Evolutionary conservation across 495 filamentous ascomycete genomes (phyloP).

Genomic region (Xylaria castorea): DNA sequence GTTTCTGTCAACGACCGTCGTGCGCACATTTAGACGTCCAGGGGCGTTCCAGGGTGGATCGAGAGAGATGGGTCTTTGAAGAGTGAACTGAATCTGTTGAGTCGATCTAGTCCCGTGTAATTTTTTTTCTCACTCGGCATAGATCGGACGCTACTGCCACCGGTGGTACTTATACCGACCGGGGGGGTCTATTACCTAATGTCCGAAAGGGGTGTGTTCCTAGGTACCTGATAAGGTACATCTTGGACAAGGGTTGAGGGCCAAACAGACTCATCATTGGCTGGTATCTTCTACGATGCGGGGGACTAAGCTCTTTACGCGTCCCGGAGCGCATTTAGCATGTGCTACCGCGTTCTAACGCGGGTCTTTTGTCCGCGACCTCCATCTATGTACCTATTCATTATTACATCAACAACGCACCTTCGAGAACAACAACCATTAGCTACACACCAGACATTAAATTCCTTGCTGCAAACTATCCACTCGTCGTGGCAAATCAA

Average conservation of each 20-base stretch:
- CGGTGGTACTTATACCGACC: not conserved
- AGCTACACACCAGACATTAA: not conserved
- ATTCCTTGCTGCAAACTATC: not conserved
- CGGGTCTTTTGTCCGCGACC: not conserved
- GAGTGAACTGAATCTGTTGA: conserved; percentile 19
- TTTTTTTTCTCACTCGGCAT: conserved; percentile 19
- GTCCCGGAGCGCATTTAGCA: conserved; percentile 15
- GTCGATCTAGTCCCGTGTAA: not conserved
- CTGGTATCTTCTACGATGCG: not conserved
- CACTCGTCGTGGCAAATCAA: not conserved
- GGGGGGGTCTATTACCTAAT: not conserved
- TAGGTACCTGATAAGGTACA: not conserved
- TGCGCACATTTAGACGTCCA: conserved; percentile 1
- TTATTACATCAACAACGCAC: conserved; percentile 1
- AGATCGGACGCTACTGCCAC: not conserved
- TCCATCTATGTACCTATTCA: too few species aligned
- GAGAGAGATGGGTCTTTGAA: not conserved
- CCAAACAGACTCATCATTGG: not conserved
- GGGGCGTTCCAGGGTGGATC: conserved; percentile 6
- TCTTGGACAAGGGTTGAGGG: not conserved
- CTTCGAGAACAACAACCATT: conserved; percentile 1
- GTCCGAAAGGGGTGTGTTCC: not conserved
- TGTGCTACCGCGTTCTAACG: conserved; percentile 26
- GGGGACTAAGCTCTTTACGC: conserved; percentile 26
- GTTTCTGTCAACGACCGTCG: not conserved